These are phyloP conservation scores for Gautieria morchelliformis DNA, from an alignment of 768 basidiomycete genomes.

Conservation along the genomic window DNA sequence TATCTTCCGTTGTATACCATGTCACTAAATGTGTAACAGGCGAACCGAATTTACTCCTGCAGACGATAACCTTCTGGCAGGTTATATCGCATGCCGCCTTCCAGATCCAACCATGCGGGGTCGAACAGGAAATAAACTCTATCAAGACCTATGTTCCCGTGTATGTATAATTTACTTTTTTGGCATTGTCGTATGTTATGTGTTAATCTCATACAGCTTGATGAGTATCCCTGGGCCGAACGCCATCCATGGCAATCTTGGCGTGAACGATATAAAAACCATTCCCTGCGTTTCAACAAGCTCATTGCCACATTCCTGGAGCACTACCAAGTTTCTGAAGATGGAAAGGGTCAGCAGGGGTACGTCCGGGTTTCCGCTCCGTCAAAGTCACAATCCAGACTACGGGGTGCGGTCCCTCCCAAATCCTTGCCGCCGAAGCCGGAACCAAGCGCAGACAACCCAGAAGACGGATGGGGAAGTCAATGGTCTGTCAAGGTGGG, in stretches of 20 bases:
- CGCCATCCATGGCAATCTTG: conserved; percentile 88
- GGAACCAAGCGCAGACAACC: background rate
- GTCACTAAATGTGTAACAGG: conserved; percentile 27
- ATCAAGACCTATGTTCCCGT: conserved; percentile 71
- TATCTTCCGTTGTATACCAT: background rate
- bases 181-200: background rate
- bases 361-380: conserved; percentile 42
- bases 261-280: conserved; percentile 85
- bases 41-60: conserved; percentile 70
- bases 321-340: conserved; percentile 55
- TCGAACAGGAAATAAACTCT: conserved; percentile 71
- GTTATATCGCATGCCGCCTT: conserved; percentile 76
- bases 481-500: conserved; percentile 66
- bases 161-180: conserved; percentile 27
- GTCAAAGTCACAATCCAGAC: conserved; percentile 40
- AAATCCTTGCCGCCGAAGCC: background rate
- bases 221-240: conserved; percentile 56
- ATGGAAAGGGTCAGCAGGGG: conserved; percentile 68
- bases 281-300: conserved; percentile 54
- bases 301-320: conserved; percentile 59
- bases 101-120: conserved; percentile 79
- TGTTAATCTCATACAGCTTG: background rate
- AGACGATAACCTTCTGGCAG: conserved; percentile 65
- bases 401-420: conserved; percentile 32
- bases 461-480: conserved; percentile 47